These are phyloP conservation scores for Penicillium salamii DNA, from an alignment of 495 filamentous ascomycete genomes.

Conservation along the genomic window DNA sequence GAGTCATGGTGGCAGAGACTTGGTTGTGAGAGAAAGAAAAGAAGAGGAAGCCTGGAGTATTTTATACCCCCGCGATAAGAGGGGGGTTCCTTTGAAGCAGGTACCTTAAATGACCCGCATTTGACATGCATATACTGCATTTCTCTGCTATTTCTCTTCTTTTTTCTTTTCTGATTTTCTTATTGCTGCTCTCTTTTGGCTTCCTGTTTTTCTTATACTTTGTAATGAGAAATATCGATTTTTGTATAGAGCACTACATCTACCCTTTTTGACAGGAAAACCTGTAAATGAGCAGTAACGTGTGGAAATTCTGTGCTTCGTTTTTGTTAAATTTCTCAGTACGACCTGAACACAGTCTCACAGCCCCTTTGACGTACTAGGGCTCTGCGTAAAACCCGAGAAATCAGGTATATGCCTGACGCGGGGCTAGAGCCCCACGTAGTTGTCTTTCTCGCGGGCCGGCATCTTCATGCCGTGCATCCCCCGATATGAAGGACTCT, in stretches of 20 bases:
- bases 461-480: constrained; percentile 63
- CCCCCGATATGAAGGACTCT: constrained; percentile 58
- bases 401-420: too few species aligned
- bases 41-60: constrained; percentile 9
- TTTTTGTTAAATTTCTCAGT: too few species aligned
- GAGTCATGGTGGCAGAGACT: constrained; percentile 54
- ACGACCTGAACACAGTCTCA: not conserved
- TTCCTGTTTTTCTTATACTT: too few species aligned
- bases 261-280: too few species aligned
- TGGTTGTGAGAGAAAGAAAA: not conserved
- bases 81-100: constrained; percentile 7
- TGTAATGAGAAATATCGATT: too few species aligned
- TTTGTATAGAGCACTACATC: too few species aligned
- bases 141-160: not conserved
- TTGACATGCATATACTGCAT: not conserved
- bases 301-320: too few species aligned
- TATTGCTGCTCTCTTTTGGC: constrained; percentile 1
- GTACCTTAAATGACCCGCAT: constrained; percentile 3
- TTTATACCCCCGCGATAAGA: constrained; percentile 21
- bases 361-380: too few species aligned
- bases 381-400: too few species aligned
- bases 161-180: not conserved
- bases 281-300: too few species aligned
- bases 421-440: constrained; percentile 27
- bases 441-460: constrained; percentile 25